phyloP scores from a whole-genome alignment of 2,329 filamentous ascomycete genomes.

The Calonectria fujianensis region DNA sequence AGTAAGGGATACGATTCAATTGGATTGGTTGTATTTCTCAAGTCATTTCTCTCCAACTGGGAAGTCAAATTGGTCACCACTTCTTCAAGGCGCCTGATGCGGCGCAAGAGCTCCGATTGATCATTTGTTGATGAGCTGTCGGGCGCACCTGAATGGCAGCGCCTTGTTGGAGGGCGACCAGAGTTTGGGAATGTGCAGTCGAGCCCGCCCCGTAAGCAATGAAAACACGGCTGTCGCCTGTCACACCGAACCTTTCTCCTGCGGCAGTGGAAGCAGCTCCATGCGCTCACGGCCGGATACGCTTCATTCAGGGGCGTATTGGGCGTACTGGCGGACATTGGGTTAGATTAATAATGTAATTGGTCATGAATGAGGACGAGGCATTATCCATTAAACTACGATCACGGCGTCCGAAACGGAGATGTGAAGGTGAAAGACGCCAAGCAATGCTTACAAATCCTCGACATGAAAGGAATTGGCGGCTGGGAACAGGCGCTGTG shows the following conservation, averaged over 20 bases:
- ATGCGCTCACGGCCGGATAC: not conserved
- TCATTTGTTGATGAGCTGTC: not conserved
- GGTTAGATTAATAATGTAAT: not conserved
- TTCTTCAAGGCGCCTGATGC: constrained; percentile 12
- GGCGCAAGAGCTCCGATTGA: not conserved
- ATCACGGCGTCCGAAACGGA: not conserved
- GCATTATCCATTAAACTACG: not conserved
- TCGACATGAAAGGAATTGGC: not conserved
- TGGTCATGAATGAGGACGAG: not conserved
- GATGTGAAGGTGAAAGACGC: not conserved
- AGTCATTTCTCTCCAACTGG: not conserved
- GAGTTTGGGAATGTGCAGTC: constrained; percentile 15
- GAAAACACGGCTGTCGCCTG: constrained; percentile 16
- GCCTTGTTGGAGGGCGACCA: constrained; percentile 6
- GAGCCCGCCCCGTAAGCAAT: constrained; percentile 11
- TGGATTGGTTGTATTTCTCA: not conserved
- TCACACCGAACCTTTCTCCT: constrained; percentile 11
- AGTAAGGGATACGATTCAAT: not conserved
- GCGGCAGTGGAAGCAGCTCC: constrained; percentile 24
- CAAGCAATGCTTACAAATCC: not conserved
- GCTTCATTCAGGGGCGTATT: not conserved
- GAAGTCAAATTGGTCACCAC: not conserved
- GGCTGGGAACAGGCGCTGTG: not conserved
- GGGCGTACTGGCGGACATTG: not conserved
- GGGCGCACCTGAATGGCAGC: not conserved